Evolutionary conservation across 805 yeast genomes (phyloP), one percentile per base, ranked within the genome.

Genomic region (Nakazawaea anatomiae): DNA sequence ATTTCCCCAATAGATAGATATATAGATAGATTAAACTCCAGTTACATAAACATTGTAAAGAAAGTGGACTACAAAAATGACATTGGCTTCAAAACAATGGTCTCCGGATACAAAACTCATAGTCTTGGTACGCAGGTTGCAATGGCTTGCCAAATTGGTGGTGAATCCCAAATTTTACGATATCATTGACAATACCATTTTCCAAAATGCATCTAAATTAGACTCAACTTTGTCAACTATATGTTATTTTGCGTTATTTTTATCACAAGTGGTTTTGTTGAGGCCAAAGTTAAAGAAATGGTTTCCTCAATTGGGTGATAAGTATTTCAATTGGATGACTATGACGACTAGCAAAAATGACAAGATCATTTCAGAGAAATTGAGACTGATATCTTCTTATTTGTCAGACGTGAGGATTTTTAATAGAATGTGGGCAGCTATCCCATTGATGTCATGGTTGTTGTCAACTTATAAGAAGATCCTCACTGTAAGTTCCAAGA

Each of bases 341-440:
- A 18, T 18, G 25, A 18, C 25, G 25, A 18, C 25, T 3, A 18
- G 39, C 4, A 31, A 39, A n/a, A 44, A 14, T 31, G 41, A 41
- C 30, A 14, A 10, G 28, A 45, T 38, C 6, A 4, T 48, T 9
- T 45, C 64, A 4, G 42, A 52, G 8, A 65, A 60, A 41, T 43
- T 64, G 31, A 53, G 57, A 36, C 44, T 48, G 5, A 30, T 69
- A 27, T 67, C 72, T 2, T 54, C 58, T 4, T 69, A 69, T 45
- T 46, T 69, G 3, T 59, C 71, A 11, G 72, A 67, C 50, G 54
- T 69, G 5, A 59, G 73, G 35, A 67, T 68, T 27, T 69, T 69
- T 55, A 62, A 65, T 47, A 56, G 73, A 44, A 60, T 68, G 60
- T 69, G 70, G 65, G 69, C 65, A 5, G 46, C 65, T 25, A 68